These are phyloP conservation scores for Eutrema salsugineum DNA, from an alignment of 441 rosid species.

Conservation along the genomic window DNA sequence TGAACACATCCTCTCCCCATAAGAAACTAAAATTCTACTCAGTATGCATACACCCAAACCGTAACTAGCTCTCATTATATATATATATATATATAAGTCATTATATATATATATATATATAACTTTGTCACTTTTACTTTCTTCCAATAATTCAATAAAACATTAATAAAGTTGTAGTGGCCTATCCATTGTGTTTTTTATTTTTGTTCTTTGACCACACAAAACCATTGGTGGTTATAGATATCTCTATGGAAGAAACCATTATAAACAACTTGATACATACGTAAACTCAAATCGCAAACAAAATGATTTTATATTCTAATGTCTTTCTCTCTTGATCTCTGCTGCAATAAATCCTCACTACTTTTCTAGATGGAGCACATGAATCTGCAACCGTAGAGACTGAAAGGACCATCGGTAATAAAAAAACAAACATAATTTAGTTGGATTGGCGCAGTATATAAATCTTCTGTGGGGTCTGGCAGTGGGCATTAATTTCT, in stretches of 20 bases:
- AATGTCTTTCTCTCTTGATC: background rate
- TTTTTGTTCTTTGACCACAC: background rate
- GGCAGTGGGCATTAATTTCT: background rate
- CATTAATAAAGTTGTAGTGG: background rate
- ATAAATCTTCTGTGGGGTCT: too few species aligned
- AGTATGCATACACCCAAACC: background rate
- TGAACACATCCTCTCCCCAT: background rate
- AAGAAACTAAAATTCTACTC: background rate
- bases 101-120: too few species aligned
- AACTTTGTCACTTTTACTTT: background rate
- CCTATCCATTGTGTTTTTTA: background rate
- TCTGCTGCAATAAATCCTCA: background rate
- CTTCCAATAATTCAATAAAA: background rate
- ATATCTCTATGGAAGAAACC: background rate
- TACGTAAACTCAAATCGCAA: background rate
- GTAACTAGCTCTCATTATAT: too few species aligned
- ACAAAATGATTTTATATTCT: background rate
- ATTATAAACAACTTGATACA: background rate
- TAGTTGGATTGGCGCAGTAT: background rate
- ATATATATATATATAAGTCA: too few species aligned
- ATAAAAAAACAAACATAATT: background rate
- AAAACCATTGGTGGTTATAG: background rate
- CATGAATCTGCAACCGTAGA: background rate
- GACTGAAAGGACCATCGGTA: background rate
- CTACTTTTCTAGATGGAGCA: background rate